Base-by-base conservation (phyloP, 176 grass and related monocot species). In the Melocanna baccifera region DNA sequence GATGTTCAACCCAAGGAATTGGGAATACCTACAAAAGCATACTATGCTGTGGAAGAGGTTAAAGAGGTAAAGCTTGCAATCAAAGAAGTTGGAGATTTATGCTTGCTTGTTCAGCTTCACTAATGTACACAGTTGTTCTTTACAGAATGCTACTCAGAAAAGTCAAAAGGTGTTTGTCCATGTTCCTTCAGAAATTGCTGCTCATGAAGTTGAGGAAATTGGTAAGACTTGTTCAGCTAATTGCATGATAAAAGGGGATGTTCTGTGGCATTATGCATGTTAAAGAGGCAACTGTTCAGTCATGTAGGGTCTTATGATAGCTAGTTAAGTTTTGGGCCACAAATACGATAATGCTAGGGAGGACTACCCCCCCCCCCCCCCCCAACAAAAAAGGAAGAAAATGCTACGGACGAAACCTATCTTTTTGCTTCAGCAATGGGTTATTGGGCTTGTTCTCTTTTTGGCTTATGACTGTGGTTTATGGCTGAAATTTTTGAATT, bases 81-180 rank as follows among this genome's bases (percentile, higher is more conserved):
- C 42, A 58, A 61, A 86, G 64, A 83, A 57, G 5, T 46, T 86
- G n/a, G 11, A 58, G 18, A 1, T 57, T 77, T 62, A 66, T 63
- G 43, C 23, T 74, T 77, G 19, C 47, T 78, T 89, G 16, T 41
- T 59, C 58, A 36, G 25, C 15, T 23, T 69, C 15, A 84, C 52
- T 87, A 85, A 87, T 61, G 4, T 62, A 39, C 42, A 62, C 84
- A 37, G 45, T 67, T 78, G 9, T 61, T 53, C 36, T 74, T 88
- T 16, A 70, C 93, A 98, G 91, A 96, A 94, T 94, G 93, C 96
- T 36, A 98, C 96, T 63, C 96, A 98, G 69, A 96, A 98, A 91
- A 95, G 89, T 86, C 96, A 98, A 85, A 98, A 98, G 39, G 88
- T 98, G 46, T 98, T 96, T 89, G 96, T 98, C 69, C 96, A 98